These are phyloP conservation scores for Candida chauliodis DNA, from an alignment of 805 yeast genomes.

Conservation along the genomic window DNA sequence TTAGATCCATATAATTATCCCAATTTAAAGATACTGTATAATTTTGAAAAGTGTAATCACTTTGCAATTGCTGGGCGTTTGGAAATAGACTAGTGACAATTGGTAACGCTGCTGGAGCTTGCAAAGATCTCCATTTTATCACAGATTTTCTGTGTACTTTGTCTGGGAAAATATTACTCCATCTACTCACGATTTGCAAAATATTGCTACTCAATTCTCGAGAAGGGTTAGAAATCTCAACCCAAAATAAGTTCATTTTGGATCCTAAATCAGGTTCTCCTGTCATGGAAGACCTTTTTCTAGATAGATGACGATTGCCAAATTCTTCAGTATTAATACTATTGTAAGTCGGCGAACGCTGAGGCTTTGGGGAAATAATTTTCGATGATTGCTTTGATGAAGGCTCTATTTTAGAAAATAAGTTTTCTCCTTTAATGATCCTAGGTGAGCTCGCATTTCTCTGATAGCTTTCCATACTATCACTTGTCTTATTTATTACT, in stretches of 20 bases:
- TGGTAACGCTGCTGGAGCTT: slow-evolving; percentile 92
- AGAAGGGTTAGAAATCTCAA: slow-evolving; percentile 63
- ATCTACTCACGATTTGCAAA: slow-evolving; percentile 68
- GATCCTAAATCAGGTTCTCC: slow-evolving; percentile 10
- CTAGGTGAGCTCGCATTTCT: slow-evolving; percentile 8
- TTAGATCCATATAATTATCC: slow-evolving; percentile 49
- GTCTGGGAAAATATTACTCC: slow-evolving; percentile 88
- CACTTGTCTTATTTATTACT: neutral
- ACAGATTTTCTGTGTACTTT: slow-evolving; percentile 55
- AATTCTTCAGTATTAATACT: slow-evolving; percentile 2
- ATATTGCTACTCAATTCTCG: slow-evolving; percentile 54
- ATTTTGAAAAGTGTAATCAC: slow-evolving; percentile 74
- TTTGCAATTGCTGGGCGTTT: slow-evolving; percentile 58
- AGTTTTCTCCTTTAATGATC: slow-evolving; percentile 9
- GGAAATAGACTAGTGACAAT: slow-evolving; percentile 79
- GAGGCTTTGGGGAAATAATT: slow-evolving; percentile 2
- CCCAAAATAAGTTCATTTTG: slow-evolving; percentile 26
- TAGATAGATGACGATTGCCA: neutral
- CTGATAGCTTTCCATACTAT: slow-evolving; percentile 2
- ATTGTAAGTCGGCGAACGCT: neutral
- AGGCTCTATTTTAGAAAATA: slow-evolving; percentile 6
- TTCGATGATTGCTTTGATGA: neutral
- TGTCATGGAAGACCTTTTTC: slow-evolving; percentile 6
- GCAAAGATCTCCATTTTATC: slow-evolving; percentile 89
- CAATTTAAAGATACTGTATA: slow-evolving; percentile 72